These are phyloP conservation scores for Apiospora phragmitis DNA, from an alignment of 2,329 filamentous ascomycete species.

Conservation along the genomic window DNA sequence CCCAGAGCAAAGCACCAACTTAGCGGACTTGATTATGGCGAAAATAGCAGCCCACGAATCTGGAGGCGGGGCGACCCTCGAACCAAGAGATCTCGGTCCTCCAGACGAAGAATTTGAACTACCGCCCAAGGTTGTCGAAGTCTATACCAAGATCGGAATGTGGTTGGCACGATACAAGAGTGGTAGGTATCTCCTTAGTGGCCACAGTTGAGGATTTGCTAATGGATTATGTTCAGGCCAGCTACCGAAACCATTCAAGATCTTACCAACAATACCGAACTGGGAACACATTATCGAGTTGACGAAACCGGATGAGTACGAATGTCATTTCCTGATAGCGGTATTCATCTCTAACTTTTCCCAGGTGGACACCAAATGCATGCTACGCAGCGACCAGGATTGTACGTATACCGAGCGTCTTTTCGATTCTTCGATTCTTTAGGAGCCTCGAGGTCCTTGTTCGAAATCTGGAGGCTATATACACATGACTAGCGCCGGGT, in stretches of 20 bases:
- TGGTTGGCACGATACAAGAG: slow-evolving; percentile 68
- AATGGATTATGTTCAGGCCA: not conserved
- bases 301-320: slow-evolving; percentile 68
- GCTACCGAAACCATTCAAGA: slow-evolving; percentile 96
- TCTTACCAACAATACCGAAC: slow-evolving; percentile 86
- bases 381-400: slow-evolving; percentile 88
- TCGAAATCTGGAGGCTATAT: not conserved
- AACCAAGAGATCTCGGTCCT: slow-evolving; percentile 47
- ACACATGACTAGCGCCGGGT: not conserved
- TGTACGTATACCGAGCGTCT: not conserved
- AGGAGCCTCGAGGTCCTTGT: not conserved
- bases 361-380: slow-evolving; percentile 66
- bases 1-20: slow-evolving; percentile 60
- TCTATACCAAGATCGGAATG: slow-evolving; percentile 72
- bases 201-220: not conserved
- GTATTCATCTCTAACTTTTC: not conserved
- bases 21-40: slow-evolving; percentile 89
- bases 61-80: slow-evolving; percentile 41
- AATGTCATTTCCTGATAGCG: not conserved
- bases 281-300: slow-evolving; percentile 88
- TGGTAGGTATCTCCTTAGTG: not conserved
- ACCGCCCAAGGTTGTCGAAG: slow-evolving; percentile 88
- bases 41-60: slow-evolving; percentile 94
- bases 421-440: not conserved
- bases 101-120: slow-evolving; percentile 83